Base-by-base conservation (phyloP, 306 rosid species). In the Malus fusca region DNA sequence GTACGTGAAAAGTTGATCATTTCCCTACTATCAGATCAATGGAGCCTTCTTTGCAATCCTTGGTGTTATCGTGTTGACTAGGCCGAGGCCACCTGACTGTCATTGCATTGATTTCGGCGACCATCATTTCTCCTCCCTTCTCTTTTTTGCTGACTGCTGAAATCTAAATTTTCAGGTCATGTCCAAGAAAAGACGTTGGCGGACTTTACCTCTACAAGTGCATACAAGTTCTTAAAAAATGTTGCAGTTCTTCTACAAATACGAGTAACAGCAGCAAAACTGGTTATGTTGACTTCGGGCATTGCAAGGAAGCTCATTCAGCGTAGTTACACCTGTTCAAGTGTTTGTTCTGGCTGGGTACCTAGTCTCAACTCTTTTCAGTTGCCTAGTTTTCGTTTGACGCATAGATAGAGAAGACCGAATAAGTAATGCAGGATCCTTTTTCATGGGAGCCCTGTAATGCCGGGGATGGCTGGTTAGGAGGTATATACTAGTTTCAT, bases 161-260 rank as follows among this genome's bases (percentile, higher is more conserved):
- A 71, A 55, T 60, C 46, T 63, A 14, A 56, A 14, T 64, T 64
- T 76, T 53, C 84, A 87, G 90, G 86, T 69, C 80, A 68, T 65
- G 37, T 77, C 83, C 12, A 84, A 82, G 82, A 82, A 82, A 72
- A 73, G 85, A 67, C 63, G 83, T 28, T 87, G 86, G 86, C 83
- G 85, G 35, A 84, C 81, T 77, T 64, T 80, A 35, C 84, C 90
- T 12, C 71, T 87, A 12, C 79, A 80, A 37, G 61, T 82, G 37
- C 79, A 73, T 43, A 72, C 83, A 74, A 87, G 88, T 59, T 31
- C 78, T 69, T 77, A 33, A 68, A 25, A 48, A 48, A 35, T 26
- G 78, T 52, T 26, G 63, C 12, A 23, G 51, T 71, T 58, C 10
- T 66, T 43, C 46, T 21, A 21, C 72, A 46, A 67, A 63, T 67